Evolutionary conservation across 495 filamentous ascomycete genomes (phyloP).

Genomic region (Chaetomium tenue): DNA sequence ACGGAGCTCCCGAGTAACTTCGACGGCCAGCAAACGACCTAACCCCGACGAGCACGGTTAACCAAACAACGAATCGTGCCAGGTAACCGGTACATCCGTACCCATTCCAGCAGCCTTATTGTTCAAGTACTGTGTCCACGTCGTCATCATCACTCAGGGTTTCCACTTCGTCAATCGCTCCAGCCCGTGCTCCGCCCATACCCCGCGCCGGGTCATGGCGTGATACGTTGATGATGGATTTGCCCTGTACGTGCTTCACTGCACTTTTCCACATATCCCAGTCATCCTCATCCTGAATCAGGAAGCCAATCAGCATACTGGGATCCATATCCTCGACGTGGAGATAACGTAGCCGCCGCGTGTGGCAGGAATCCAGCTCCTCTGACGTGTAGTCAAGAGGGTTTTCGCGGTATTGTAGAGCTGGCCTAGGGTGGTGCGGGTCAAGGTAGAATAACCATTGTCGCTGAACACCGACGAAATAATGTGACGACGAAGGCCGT

Average conservation of each 20-base stretch:
- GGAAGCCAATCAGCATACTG: constrained; percentile 96
- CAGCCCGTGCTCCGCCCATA: constrained; percentile 57
- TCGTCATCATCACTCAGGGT: constrained; percentile 62
- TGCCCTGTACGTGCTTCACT: constrained; percentile 68
- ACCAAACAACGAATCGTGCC: neutral
- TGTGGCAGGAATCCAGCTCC: constrained; percentile 84
- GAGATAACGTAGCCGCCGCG: constrained; percentile 74
- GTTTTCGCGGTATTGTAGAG: constrained; percentile 56
- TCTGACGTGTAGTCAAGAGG: constrained; percentile 59
- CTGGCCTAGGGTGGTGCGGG: constrained; percentile 75
- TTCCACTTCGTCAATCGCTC: constrained; percentile 87
- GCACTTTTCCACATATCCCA: constrained; percentile 77
- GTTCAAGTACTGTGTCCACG: constrained; percentile 47
- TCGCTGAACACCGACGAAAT: constrained; percentile 94
- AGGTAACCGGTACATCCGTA: neutral
- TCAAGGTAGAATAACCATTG: constrained; percentile 92
- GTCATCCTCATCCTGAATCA: constrained; percentile 78
- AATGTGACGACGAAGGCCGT: constrained; percentile 91
- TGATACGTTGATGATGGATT: constrained; percentile 78
- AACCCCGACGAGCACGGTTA: neutral
- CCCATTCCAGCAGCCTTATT: constrained; percentile 23
- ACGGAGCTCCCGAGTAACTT: no score
- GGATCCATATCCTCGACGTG: constrained; percentile 94
- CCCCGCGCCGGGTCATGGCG: constrained; percentile 61
- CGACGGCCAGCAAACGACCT: neutral